Evolutionary conservation across 768 basidiomycete genomes (phyloP), one percentile per base, ranked within the genome.

Genomic region (Chiua virens): DNA sequence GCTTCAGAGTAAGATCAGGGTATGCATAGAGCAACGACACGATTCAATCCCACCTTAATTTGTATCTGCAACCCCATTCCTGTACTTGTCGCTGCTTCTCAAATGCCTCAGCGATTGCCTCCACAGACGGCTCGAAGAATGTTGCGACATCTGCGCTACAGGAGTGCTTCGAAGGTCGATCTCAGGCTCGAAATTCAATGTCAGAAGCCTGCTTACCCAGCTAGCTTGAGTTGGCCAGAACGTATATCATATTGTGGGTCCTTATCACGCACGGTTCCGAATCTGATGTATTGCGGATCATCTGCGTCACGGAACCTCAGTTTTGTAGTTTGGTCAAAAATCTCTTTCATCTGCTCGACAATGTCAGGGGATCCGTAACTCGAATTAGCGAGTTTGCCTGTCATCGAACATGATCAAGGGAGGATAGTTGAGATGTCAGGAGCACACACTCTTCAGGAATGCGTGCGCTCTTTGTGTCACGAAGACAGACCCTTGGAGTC

Each of bases 101-200:
- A 10, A 79, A 69, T 5, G 70, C 71, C 2, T 65, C 65, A 3
- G 62, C 60, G 15, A 71, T 72, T 1, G 52, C 68, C 21, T 65
- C 41, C 8, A 78, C 55, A 0, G 77, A 76, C 1, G 73, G 73
- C 32, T 74, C 69, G 50, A 80, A 81, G 42, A 76, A 73, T 1
- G 52, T 50, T 3, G 66, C 69, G 4, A 79, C 64, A 13, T 73
- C 69, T 5, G 56, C 47, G 3, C 76, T 77, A 49, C 11, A 47
- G 2, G 3, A 35, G 8, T 5, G 4, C n/a, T n/a, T n/a, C 27
- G 4, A 43, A 0, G 9, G 6, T 49, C 11, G 27, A 8, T 20
- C 17, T 5, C 6, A n/a, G 10, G 14, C 15, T 15, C 32, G 14
- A 15, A 20, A 14, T 17, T 27, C 13, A n/a, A 41, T 8, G 3